Evolutionary conservation across 139 green algal species (phyloP).

Genomic region (Coccomyxa sp.): DNA sequence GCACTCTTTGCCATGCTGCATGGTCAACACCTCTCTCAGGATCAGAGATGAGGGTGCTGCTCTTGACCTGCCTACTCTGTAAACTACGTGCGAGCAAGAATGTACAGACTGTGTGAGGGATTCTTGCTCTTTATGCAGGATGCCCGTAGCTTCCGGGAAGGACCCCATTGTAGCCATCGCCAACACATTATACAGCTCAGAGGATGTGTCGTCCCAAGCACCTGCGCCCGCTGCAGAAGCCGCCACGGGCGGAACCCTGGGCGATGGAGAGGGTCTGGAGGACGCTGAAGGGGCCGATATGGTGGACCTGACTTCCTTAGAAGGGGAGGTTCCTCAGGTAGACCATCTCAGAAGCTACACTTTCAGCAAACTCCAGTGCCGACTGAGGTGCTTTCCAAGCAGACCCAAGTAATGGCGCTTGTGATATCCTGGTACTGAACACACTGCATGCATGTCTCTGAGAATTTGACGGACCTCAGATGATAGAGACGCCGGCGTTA

Average conservation of each 20-base stretch:
- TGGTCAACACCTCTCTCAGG: no score
- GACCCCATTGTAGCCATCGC: constrained; percentile 62
- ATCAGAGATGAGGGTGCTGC: no score
- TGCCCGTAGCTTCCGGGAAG: constrained; percentile 23
- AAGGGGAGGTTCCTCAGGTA: background rate
- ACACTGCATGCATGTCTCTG: no score
- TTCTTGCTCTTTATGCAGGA: constrained; percentile 28
- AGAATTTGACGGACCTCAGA: no score
- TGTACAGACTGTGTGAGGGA: no score
- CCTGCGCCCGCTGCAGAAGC: background rate
- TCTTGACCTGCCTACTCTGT: no score
- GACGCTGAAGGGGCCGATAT: background rate
- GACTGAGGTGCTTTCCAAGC: no score
- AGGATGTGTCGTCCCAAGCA: background rate
- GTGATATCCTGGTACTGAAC: no score
- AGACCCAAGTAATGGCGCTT: no score
- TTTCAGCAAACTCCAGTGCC: background rate
- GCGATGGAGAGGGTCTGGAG: background rate
- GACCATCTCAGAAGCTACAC: background rate
- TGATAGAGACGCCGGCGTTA: no score
- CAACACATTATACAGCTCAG: background rate
- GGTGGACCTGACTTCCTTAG: background rate
- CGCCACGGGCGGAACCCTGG: background rate
- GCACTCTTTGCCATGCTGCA: no score
- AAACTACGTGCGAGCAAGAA: no score